Base-by-base conservation (phyloP, 306 rosid species). In the Vigna nakashimae region DNA sequence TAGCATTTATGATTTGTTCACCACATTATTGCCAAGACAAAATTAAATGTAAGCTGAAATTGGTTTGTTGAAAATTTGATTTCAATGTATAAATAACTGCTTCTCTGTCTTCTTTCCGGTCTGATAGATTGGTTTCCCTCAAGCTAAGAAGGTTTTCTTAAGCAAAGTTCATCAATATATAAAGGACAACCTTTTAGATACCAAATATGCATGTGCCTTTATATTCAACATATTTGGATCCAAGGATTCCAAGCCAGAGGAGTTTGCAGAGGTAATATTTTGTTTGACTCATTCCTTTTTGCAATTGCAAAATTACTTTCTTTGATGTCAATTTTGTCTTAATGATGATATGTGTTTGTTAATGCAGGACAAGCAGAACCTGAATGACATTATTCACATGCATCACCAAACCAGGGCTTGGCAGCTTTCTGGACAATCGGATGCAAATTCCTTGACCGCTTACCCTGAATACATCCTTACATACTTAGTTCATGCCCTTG, bases 181-280 rank as follows among this genome's bases (percentile, higher is more conserved):
- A 76, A 92, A 88, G 85, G 98, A 92, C 64, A 77, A 77, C 65
- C 83, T 86, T 85, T 85, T 95, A 86, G 98, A 92, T 88, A 90
- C 87, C 79, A 95, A 92, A 89, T 95, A 95, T 77, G 84, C 94
- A 52, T 92, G 99, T 84, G 96, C 98, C 60, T 87, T 95, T 76
- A 28, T 92, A 42, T 77, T 92, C 18, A 88, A 88, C 85, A 88
- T 84, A 77, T 82, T 78, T 76, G 90, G 80, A 71, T 82, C 88
- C 81, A 79, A 82, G 76, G 90, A 79, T 72, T 82, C 87, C 82
- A 79, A 81, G 78, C 86, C 86, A 51, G 77, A 80, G 24, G 97
- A 92, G 71, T 87, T 87, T 66, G 89, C 86, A 36, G 96, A 88
- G 98, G 99, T 95, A 92, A 50, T 52, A 73, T 68, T 59, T 85